These are phyloP conservation scores for Adansonia madagascariensis DNA, from an alignment of 441 rosid genomes.

Conservation along the genomic window DNA sequence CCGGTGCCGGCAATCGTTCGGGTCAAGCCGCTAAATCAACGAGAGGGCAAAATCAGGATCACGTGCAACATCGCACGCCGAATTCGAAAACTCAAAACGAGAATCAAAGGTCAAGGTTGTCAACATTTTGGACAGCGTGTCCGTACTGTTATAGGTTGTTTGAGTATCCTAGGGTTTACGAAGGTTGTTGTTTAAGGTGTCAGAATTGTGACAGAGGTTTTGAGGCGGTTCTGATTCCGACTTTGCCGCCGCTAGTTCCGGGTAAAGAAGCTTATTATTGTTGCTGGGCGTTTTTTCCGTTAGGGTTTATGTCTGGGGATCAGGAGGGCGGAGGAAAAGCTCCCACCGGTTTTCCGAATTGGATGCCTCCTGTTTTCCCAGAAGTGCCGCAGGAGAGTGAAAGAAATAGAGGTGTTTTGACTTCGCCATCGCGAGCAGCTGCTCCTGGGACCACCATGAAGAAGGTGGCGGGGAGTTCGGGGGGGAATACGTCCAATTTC, in stretches of 20 bases:
- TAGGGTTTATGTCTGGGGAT: conserved; percentile 50
- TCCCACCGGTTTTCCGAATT: conserved; percentile 41
- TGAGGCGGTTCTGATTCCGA: conserved; percentile 59
- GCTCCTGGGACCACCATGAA: conserved; percentile 22
- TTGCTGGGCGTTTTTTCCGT: conserved; percentile 82
- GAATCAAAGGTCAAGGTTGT: conserved; percentile 35
- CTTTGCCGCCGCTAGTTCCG: conserved; percentile 78
- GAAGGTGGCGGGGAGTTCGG: conserved; percentile 34
- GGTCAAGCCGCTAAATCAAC: conserved; percentile 41
- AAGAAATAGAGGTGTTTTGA: conserved; percentile 26
- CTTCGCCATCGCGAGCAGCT: conserved; percentile 7
- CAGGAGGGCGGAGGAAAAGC: conserved; percentile 33
- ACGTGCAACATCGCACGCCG: neutral
- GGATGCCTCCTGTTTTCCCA: conserved; percentile 56
- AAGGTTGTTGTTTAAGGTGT: conserved; percentile 79
- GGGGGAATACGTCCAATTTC: conserved; percentile 20
- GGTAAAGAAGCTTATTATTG: conserved; percentile 86
- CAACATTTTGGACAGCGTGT: conserved; percentile 93
- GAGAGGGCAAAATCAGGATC: conserved; percentile 19
- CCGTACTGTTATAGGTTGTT: conserved; percentile 81
- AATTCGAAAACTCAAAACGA: neutral
- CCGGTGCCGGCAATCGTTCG: conserved; percentile 20
- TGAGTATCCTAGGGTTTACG: conserved; percentile 84
- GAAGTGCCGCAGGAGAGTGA: conserved; percentile 23
- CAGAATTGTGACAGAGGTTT: conserved; percentile 72